phyloP scores from a whole-genome alignment of 2,329 filamentous ascomycete species.

The Cordyceps javanica region DNA sequence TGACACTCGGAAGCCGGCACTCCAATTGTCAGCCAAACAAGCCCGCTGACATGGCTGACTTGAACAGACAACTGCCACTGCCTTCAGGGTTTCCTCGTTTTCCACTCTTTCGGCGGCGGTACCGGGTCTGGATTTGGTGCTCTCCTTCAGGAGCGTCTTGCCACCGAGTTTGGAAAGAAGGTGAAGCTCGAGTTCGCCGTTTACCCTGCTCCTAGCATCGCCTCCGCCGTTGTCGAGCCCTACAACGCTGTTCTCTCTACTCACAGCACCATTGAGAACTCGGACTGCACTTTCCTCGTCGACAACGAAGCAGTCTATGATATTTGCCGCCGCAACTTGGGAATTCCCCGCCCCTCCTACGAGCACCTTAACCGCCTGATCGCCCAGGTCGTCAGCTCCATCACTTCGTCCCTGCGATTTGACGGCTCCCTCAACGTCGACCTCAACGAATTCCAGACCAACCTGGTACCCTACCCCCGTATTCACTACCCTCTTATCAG shows the following conservation, averaged over 20 bases:
- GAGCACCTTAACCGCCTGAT: conserved; percentile 69
- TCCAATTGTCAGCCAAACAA: not conserved
- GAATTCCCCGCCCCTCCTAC: conserved; percentile 62
- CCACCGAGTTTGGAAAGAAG: conserved; percentile 71
- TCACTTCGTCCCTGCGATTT: conserved; percentile 66
- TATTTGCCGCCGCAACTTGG: conserved; percentile 66
- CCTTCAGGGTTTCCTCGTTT: conserved; percentile 67
- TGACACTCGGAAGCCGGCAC: conserved; percentile 5
- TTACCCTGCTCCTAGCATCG: conserved; percentile 64
- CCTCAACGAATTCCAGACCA: conserved; percentile 73
- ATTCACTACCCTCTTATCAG: conserved; percentile 70
- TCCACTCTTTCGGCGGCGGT: conserved; percentile 69
- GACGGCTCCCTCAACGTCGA: conserved; percentile 69
- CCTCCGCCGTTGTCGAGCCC: conserved; percentile 65
- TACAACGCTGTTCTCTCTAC: conserved; percentile 70
- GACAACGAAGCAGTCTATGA: conserved; percentile 73
- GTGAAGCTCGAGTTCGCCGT: conserved; percentile 70
- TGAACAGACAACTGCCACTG: conserved; percentile 62
- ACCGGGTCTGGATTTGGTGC: conserved; percentile 69
- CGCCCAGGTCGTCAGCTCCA: conserved; percentile 68
- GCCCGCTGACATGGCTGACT: conserved; percentile 5
- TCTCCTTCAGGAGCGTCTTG: conserved; percentile 64
- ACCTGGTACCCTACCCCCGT: conserved; percentile 66
- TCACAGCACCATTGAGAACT: conserved; percentile 70
- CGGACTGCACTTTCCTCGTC: conserved; percentile 73